Evolutionary conservation across 371 early-diverging fungal species (phyloP).

Genomic region (Rhizopus arrhizus): DNA sequence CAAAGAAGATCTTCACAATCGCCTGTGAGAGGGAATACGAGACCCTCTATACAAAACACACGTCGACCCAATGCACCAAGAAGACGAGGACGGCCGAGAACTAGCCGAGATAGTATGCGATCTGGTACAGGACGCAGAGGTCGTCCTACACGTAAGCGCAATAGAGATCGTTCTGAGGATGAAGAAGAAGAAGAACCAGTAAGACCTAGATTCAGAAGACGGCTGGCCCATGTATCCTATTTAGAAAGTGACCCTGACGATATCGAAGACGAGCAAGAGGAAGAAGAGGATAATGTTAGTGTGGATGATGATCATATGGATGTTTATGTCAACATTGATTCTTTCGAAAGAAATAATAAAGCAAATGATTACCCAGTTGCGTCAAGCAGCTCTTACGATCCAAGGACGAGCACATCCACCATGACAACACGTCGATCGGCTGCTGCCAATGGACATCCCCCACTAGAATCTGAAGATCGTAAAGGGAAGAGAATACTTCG

Average conservation of each 20-base stretch:
- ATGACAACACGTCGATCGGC: background rate
- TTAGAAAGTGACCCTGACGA: constrained; percentile 58
- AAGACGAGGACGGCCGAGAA: constrained; percentile 12
- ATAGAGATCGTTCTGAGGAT: constrained; percentile 34
- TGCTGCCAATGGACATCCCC: background rate
- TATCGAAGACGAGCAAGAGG: constrained; percentile 42
- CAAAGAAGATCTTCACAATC: constrained; percentile 18
- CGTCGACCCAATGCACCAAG: constrained; percentile 5
- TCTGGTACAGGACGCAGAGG: constrained; percentile 10
- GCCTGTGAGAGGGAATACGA: constrained; percentile 1
- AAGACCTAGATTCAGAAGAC: constrained; percentile 52
- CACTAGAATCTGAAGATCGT: constrained; percentile 30
- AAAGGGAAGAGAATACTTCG: constrained; percentile 42
- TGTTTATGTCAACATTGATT: constrained; percentile 29
- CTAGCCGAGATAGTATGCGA: constrained; percentile 2
- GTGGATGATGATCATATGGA: constrained; percentile 27
- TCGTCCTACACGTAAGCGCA: constrained; percentile 24
- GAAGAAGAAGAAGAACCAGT: constrained; percentile 37
- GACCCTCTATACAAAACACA: background rate
- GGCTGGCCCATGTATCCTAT: constrained; percentile 40
- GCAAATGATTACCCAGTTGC: constrained; percentile 11
- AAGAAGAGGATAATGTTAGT: constrained; percentile 31
- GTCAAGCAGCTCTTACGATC: background rate
- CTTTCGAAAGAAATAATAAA: constrained; percentile 12
- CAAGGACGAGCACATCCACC: background rate